Base-by-base conservation (phyloP, 2,329 filamentous ascomycete species). In the Didymosphaeria variabile region DNA sequence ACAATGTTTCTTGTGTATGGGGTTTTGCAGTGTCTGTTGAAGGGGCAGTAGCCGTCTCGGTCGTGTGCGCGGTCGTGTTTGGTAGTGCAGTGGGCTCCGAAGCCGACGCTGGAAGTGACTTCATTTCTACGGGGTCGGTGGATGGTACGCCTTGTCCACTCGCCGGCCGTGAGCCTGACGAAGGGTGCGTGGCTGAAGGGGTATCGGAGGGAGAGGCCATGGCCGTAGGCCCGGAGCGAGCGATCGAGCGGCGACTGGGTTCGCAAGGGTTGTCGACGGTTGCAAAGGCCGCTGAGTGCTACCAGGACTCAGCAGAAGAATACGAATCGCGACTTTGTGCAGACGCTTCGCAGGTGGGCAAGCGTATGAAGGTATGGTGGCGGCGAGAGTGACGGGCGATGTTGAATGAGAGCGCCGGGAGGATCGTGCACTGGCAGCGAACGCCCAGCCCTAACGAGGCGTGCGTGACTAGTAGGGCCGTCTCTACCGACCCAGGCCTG, bases 121-220 rank as follows among this genome's bases (percentile, higher is more conserved):
- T 65, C 75, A 78, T 76, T 62, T 78, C 76, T 40, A 78, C 72
- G n/a, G 72, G 71, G 55, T 68, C 74, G 19, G 72, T 63, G 8
- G 72, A 67, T 12, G 64, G 59, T 23, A 65, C 59, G 40, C 70
- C 67, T 54, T 71, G 68, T 31, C 61, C 65, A 49, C 67, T 71
- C 40, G 65, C 61, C 32, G 70, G 66, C 40, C 67, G 70, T 61
- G 71, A 72, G 51, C 58, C 64, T 15, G 69, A 47, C 10, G 58
- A 47, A 54, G 31, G 64, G 62, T 56, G 69, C 45, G 68, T 63
- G 55, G 71, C 69, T 53, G 72, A 62, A 57, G 70, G 67, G 63
- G 69, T 70, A 36, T 74, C 70, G 55, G 70, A 66, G 47, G 73
- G 34, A 47, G 72, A 68, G 63, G 72, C 71, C 76, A 78, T 78